A percentile compares a stretch with the other conserved stretches of the same genome.
These are phyloP conservation scores for Tricholoma saponaceum DNA, from an alignment of 768 basidiomycete species.

Conservation along the genomic window DNA sequence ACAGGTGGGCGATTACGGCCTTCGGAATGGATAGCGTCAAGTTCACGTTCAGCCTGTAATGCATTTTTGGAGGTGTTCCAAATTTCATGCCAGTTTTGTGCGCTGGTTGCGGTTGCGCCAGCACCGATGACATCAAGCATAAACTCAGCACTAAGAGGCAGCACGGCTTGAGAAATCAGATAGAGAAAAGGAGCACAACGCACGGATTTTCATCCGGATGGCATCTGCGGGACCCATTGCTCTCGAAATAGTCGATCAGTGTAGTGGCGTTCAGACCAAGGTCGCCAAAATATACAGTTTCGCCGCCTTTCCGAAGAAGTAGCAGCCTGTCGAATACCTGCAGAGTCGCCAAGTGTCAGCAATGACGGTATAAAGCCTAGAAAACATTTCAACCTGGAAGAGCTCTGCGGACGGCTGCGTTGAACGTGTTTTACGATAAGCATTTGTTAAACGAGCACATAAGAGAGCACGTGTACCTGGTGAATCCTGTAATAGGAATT, in stretches of 20 bases:
- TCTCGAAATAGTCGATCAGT: slow-evolving; percentile 71
- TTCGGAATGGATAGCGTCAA: slow-evolving; percentile 46
- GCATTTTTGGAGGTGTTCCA: slow-evolving; percentile 56
- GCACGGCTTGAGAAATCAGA: background rate
- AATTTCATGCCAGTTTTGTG: slow-evolving; percentile 49
- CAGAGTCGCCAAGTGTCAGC: background rate
- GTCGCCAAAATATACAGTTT: slow-evolving; percentile 75
- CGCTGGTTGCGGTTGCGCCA: slow-evolving; percentile 55
- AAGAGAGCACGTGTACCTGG: slow-evolving; percentile 22
- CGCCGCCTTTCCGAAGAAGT: slow-evolving; percentile 76
- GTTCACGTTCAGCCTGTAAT: slow-evolving; percentile 27
- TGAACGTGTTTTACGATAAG: slow-evolving; percentile 27
- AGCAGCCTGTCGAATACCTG: slow-evolving; percentile 70
- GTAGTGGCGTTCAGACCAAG: slow-evolving; percentile 60
- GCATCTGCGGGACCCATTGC: slow-evolving; percentile 62
- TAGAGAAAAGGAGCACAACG: slow-evolving; percentile 5
- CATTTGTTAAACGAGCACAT: background rate
- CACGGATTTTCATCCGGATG: slow-evolving; percentile 71
- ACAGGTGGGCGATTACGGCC: slow-evolving; percentile 41
- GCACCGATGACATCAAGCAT: slow-evolving; percentile 80
- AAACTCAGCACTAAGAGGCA: slow-evolving; percentile 46
- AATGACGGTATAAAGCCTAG: background rate
- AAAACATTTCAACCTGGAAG: slow-evolving; percentile 53
- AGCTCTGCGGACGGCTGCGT: slow-evolving; percentile 75
- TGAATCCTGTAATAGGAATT: slow-evolving; percentile 32